Base-by-base conservation (phyloP, 2,329 filamentous ascomycete species). In the Fonsecaea nubica region DNA sequence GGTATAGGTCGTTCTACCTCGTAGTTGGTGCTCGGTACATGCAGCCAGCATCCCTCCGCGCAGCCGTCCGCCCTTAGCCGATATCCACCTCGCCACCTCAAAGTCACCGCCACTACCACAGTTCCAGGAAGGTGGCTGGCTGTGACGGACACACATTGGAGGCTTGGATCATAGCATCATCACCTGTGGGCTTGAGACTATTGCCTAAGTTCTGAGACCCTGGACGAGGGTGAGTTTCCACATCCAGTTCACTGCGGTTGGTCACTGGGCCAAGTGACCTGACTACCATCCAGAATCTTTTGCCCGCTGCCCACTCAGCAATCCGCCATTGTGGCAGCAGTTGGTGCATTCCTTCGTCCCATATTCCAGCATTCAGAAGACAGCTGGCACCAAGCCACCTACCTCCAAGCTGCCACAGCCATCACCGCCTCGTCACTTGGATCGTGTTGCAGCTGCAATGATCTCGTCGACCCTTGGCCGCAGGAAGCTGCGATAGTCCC, bases 401-500 rank as follows among this genome's bases (percentile, higher is more conserved):
- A 12, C 45, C 21, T 12, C 21, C 4, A 25, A 5, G 21, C 33
- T 33, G 30, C 18, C 38, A 30, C 15, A 6, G 48, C 50, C 50
- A 55, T 30, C 25, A 18, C 32, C 18, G 33, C 32, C 10, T 21
- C 12, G 21, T 42, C 42, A 4, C 33, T 30, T 30, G 40, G 42
- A 5, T 58, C 53, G 9, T 59, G 21, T 30, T 33, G 15, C 53
- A 15, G 58, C 54, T 64, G 65, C 65, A 57, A 69, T 70, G 68
- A 66, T 56, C 63, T 25, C 50, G 54, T 63, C 50, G 32, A 40
- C 48, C 32, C 52, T 45, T 58, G 45, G 35, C 42, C 65, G 68
- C 65, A 66, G 68, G 42, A 64, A 58, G 65, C 68, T 70, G 68
- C 68, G 65, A 64, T 70, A 70, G 65, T 50, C 61, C 56, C 55